A percentile compares a stretch with the other conserved stretches of the same genome.
Evolutionary conservation across 495 filamentous ascomycete species (phyloP).

Genomic region (Daldinia loculata): DNA sequence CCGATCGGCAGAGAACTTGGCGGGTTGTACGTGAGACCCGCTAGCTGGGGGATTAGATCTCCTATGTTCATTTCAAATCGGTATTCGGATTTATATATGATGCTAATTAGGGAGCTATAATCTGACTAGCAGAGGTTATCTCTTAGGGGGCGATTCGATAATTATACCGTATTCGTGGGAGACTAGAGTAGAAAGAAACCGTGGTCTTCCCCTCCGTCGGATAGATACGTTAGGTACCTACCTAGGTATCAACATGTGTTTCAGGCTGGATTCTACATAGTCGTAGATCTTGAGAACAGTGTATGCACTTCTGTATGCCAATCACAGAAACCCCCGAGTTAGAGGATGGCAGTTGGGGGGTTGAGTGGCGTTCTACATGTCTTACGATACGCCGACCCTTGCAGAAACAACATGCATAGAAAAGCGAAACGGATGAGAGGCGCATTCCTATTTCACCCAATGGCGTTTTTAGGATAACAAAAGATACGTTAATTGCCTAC

Average conservation of each 20-base stretch:
- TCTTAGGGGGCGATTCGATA: background rate
- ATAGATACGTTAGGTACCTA: background rate
- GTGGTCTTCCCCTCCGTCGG: background rate
- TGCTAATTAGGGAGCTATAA: background rate
- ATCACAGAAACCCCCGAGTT: background rate
- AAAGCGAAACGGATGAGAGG: constrained; percentile 9
- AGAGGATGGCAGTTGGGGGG: background rate
- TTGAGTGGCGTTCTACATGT: constrained; percentile 15
- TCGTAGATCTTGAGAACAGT: background rate
- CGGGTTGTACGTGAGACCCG: constrained; percentile 28
- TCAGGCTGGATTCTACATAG: background rate
- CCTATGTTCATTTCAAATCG: constrained; percentile 27
- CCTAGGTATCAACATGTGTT: background rate
- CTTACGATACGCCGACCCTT: background rate
- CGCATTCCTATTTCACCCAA: background rate
- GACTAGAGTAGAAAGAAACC: background rate
- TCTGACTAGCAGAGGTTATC: background rate
- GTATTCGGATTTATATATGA: background rate
- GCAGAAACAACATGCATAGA: background rate
- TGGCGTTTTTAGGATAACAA: background rate
- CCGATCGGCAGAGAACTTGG: constrained; percentile 17
- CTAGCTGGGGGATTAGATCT: constrained; percentile 41
- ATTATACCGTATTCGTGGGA: background rate
- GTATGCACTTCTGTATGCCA: constrained; percentile 12
- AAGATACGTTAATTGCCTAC: background rate